phyloP scores from a whole-genome alignment of 1,139 yeast species.

The Magnusiomyces ingens region DNA sequence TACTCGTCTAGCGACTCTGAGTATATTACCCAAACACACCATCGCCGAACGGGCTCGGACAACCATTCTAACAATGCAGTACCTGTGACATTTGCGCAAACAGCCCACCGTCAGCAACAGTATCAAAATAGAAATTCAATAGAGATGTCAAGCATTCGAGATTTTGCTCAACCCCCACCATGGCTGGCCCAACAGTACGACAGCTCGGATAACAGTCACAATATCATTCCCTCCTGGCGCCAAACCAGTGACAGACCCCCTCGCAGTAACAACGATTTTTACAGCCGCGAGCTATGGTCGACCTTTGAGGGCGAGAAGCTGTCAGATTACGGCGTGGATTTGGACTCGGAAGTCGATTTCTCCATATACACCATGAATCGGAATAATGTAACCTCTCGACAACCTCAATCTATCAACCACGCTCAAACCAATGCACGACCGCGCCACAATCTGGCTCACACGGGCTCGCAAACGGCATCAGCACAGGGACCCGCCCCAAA shows the following conservation, averaged over 20 bases:
- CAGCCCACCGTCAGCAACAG: neutral
- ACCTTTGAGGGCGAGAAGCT: slow-evolving; percentile 78
- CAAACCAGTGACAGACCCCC: neutral
- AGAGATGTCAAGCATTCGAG: neutral
- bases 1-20: neutral
- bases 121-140: neutral
- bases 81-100: slow-evolving; percentile 8
- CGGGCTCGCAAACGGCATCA: neutral
- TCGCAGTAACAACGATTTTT: slow-evolving; percentile 29
- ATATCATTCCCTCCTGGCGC: slow-evolving; percentile 4
- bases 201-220: neutral
- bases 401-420: neutral
- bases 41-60: neutral
- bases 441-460: neutral
- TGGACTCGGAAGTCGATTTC: slow-evolving; percentile 46
- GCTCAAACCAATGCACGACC: neutral
- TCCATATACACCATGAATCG: slow-evolving; percentile 22
- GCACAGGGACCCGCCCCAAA: neutral
- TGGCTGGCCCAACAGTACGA: neutral
- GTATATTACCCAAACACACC: neutral
- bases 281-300: slow-evolving; percentile 52
- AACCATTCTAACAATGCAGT: neutral
- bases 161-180: neutral
- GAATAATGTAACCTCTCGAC: neutral
- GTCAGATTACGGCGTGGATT: slow-evolving; percentile 82